Conservation (phyloP, 108 stramenopile genomes). For the Skeletonema menzelii region DNA sequence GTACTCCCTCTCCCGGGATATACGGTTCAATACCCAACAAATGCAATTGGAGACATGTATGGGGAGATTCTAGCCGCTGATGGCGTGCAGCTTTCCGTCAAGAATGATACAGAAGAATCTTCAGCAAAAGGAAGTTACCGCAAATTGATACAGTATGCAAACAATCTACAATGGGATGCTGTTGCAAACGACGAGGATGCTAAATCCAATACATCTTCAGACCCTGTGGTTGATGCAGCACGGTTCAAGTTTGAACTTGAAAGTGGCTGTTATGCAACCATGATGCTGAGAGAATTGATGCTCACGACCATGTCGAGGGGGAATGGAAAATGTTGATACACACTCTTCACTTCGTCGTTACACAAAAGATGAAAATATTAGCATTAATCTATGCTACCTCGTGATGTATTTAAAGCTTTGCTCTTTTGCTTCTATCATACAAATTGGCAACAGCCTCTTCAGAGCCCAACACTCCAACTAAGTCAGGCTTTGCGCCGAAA, state of each 20-base stretch:
- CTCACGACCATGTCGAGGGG: constrained; percentile 57
- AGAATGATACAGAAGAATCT: constrained; percentile 51
- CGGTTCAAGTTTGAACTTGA: constrained; percentile 66
- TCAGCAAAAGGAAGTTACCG: constrained; percentile 84
- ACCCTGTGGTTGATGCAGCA: constrained; percentile 26
- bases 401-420: neutral
- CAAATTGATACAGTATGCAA: constrained; percentile 49
- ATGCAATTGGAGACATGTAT: constrained; percentile 68
- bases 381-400: neutral
- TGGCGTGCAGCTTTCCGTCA: constrained; percentile 52
- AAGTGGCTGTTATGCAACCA: constrained; percentile 83
- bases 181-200: constrained; percentile 1
- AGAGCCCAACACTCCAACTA: constrained; percentile 19
- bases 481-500: constrained; percentile 18
- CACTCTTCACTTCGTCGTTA: neutral
- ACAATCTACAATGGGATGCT: constrained; percentile 37
- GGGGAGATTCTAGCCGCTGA: constrained; percentile 52
- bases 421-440: neutral
- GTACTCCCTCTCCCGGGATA: constrained; percentile 82
- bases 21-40: constrained; percentile 62
- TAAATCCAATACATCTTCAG: neutral
- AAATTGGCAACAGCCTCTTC: constrained; percentile 16
- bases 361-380: neutral
- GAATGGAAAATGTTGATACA: neutral
- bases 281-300: constrained; percentile 83